These are phyloP conservation scores for Boletus pseudo-olivaceus DNA, from an alignment of 768 basidiomycete species.

Conservation along the genomic window DNA sequence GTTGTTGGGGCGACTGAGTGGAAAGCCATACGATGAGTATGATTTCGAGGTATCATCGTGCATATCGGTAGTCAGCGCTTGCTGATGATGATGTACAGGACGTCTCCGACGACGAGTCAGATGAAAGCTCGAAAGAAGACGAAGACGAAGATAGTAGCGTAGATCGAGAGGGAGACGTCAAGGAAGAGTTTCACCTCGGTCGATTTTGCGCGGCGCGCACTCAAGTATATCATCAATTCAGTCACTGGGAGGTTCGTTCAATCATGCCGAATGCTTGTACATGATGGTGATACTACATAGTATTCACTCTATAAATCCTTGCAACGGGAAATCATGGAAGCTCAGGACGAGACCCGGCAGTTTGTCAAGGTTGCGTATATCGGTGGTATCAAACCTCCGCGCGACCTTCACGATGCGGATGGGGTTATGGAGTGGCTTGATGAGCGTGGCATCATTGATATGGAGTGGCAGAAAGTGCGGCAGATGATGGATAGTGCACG, in stretches of 20 bases:
- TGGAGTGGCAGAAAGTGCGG: slow-evolving; percentile 68
- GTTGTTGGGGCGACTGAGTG: slow-evolving; percentile 56
- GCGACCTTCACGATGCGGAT: slow-evolving; percentile 70
- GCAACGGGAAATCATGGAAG: slow-evolving; percentile 52
- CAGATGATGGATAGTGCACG: slow-evolving; percentile 72
- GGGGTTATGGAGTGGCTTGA: slow-evolving; percentile 82
- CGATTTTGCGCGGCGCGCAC: slow-evolving; percentile 75
- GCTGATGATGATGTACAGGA: slow-evolving; percentile 12
- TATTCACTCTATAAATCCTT: slow-evolving; percentile 62
- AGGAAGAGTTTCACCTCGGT: slow-evolving; percentile 59
- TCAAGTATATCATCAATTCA: slow-evolving; percentile 64
- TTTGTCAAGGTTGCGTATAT: slow-evolving; percentile 61
- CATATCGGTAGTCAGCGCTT: not conserved
- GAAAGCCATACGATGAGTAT: slow-evolving; percentile 63
- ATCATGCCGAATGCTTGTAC: not conserved
- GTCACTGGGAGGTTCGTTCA: slow-evolving; percentile 76
- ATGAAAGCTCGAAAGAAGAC: slow-evolving; percentile 27
- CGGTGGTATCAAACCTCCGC: slow-evolving; percentile 55
- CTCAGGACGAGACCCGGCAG: slow-evolving; percentile 39
- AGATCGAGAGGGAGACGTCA: slow-evolving; percentile 9
- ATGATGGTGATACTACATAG: slow-evolving; percentile 36
- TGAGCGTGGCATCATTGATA: slow-evolving; percentile 58
- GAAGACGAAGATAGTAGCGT: slow-evolving; percentile 2
- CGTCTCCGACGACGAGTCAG: slow-evolving; percentile 21
- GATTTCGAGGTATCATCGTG: slow-evolving; percentile 57